Conservation (phyloP, 2,329 filamentous ascomycete genomes). For the Claviceps lovelessii region DNA sequence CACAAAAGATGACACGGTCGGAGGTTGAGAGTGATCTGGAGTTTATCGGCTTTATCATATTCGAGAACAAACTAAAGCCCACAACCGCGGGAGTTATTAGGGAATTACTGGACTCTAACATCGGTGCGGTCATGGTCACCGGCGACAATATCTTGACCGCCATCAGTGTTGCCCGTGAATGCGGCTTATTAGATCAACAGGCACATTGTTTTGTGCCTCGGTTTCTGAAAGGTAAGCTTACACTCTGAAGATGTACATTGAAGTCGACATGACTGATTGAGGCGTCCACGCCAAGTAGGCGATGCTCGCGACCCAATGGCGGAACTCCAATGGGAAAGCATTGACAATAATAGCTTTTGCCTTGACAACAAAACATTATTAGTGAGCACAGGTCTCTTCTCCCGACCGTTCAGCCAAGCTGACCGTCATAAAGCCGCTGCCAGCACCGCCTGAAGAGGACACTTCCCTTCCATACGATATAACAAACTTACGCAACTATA, state of each 20-base stretch:
- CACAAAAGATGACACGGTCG: constrained; percentile 79
- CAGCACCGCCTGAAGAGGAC: constrained; percentile 57
- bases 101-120: constrained; percentile 69
- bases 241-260: background rate
- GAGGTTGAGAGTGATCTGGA: constrained; percentile 74
- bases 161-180: constrained; percentile 88
- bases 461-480: constrained; percentile 76
- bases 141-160: constrained; percentile 96
- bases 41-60: constrained; percentile 93
- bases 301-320: constrained; percentile 59
- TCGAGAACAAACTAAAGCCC: constrained; percentile 95
- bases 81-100: constrained; percentile 68
- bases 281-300: constrained; percentile 26
- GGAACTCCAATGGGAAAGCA: constrained; percentile 76
- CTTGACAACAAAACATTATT: constrained; percentile 67
- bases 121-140: constrained; percentile 89
- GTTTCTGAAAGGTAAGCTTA: constrained; percentile 53
- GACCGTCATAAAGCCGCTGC: constrained; percentile 42
- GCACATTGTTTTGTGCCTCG: constrained; percentile 88
- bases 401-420: background rate
- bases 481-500: constrained; percentile 69
- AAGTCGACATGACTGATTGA: background rate
- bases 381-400: constrained; percentile 24
- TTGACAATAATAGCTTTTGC: constrained; percentile 68
- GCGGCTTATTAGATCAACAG: constrained; percentile 62